A percentile compares a stretch with the other conserved stretches of the same genome.
phyloP scores from a whole-genome alignment of 1,284 basidiomycete genomes.

The Rhodotorula sp. region DNA sequence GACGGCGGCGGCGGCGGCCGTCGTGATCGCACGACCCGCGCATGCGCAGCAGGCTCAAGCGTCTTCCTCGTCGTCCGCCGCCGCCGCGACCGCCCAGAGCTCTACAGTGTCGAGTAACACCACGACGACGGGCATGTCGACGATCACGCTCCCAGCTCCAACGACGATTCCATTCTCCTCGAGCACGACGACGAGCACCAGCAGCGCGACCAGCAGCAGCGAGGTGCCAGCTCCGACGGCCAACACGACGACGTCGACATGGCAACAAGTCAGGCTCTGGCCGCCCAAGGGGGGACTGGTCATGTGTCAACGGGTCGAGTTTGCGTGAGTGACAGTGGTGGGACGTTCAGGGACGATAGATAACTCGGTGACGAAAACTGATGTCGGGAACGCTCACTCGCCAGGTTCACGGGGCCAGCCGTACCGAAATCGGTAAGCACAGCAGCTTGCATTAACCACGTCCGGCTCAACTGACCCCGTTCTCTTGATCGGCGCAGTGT shows the following conservation, averaged over 20 bases:
- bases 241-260: constrained; percentile 7
- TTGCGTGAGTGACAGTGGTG: too few species aligned
- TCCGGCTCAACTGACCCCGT: too few species aligned
- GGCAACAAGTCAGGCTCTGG: constrained; percentile 16
- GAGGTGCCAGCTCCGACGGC: constrained; percentile 8
- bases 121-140: constrained; percentile 12
- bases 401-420: constrained; percentile 13
- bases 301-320: constrained; percentile 9
- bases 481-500: not conserved
- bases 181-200: not conserved
- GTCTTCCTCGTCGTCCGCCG: too few species aligned
- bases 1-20: too few species aligned
- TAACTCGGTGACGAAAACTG: too few species aligned
- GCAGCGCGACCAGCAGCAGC: not conserved
- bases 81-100: not conserved
- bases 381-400: not conserved
- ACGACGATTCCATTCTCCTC: too few species aligned
- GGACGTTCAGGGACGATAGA: too few species aligned
- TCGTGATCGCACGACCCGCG: not conserved
- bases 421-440: constrained; percentile 3
- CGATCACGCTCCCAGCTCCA: not conserved
- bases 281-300: not conserved
- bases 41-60: not conserved
- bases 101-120: not conserved
- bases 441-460: too few species aligned